Conservation (phyloP, 1,284 basidiomycete species). For the Neonothopanus nambi region DNA sequence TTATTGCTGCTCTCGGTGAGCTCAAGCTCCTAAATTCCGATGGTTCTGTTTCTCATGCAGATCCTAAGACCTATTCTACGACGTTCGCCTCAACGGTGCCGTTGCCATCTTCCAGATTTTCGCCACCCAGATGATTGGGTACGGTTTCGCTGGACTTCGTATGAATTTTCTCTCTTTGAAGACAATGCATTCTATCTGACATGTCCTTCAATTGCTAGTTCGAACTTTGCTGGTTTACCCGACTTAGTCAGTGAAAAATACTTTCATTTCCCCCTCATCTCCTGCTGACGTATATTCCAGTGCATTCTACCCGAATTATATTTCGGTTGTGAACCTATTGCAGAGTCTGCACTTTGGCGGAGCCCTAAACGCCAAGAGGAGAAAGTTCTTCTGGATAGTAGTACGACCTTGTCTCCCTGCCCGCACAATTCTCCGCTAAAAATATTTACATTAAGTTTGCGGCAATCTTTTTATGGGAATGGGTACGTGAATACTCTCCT, state of each 20-base stretch:
- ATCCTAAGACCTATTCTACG: conserved; percentile 48
- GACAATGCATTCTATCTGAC: neutral
- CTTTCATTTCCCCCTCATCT: neutral
- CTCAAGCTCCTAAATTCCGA: conserved; percentile 3
- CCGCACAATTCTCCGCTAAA: conserved; percentile 1
- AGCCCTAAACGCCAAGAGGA: conserved; percentile 48
- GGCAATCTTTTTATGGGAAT: conserved; percentile 48
- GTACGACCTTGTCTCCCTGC: conserved; percentile 21
- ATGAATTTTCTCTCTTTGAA: conserved; percentile 11
- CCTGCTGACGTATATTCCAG: conserved; percentile 21
- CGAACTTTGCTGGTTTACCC: conserved; percentile 59
- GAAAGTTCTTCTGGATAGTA: conserved; percentile 57
- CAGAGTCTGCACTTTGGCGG: conserved; percentile 55
- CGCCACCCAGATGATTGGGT: conserved; percentile 60
- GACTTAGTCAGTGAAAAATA: conserved; percentile 42
- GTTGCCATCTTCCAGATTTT: conserved; percentile 58
- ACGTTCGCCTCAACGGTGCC: conserved; percentile 48
- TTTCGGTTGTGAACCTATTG: conserved; percentile 51
- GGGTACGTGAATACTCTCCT: neutral
- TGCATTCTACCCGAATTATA: conserved; percentile 52
- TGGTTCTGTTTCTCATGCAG: neutral
- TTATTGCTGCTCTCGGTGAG: conserved; percentile 55
- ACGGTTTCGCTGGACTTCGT: conserved; percentile 53
- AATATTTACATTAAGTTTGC: conserved; percentile 37
- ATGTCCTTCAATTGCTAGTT: conserved; percentile 27